Evolutionary conservation across 371 early-diverging fungal species (phyloP), one percentile per base, ranked within the genome.

Genomic region (Lichtheimia corymbifera): DNA sequence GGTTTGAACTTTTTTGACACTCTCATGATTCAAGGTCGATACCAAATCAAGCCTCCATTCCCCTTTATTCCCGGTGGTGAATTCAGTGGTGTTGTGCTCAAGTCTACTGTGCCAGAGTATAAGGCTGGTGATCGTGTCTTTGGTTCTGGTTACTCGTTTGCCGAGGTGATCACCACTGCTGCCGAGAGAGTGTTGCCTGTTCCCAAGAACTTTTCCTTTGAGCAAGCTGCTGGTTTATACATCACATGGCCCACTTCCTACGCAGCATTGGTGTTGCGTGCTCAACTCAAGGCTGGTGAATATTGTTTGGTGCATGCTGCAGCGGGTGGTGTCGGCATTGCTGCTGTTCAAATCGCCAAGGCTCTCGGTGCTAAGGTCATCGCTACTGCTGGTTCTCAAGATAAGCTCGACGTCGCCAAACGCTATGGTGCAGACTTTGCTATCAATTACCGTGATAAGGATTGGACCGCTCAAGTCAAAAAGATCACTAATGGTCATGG

Each of bases 1-100:
- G 93, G 92, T 17, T 75, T 89, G 58, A 93, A 93, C 78, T 95
- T 91, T 67, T 92, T 90, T 60, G 95, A 95, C 61, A 90, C 91
- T 44, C 82, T 94, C 20, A 84, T 90, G 87, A 83, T 87, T 14
- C 90, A 93, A 70, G 94, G 94, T 66, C 87, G 88, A 56, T 93
- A 94, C 66, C 94, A 95, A 72, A 73, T 87, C 62, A 90, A 87
- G 59, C 94, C 93, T 11, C 84, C 86, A 50, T 83, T 91, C 53
- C 94, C 94, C 12, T 94, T 93, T 66, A 82, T 89, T 6, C 93
- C 93, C 1, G 96, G 96, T 14, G 85, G 86, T 53, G 93, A 94
- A 73, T 74, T 74, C 55, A 59, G 68, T 51, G 82, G 82, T 35
- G 59, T 78, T 14, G 82, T 78, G 0, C 35, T 71, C 25, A 72